Evolutionary conservation across 2,329 filamentous ascomycete species (phyloP).

Genomic region (Monilinia fructigena): DNA sequence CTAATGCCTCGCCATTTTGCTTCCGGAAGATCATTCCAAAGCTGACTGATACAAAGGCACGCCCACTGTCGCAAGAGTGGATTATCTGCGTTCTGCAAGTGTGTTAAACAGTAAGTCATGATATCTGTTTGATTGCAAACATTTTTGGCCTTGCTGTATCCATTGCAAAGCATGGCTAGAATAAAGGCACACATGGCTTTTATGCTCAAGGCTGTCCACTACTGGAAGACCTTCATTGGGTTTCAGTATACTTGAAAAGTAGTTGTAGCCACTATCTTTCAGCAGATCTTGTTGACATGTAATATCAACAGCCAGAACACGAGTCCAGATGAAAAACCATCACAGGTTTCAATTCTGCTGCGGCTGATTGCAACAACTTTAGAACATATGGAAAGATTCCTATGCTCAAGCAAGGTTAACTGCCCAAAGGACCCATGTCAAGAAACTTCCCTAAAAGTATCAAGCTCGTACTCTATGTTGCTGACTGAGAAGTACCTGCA

Average conservation of each 20-base stretch:
- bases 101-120: slow-evolving; percentile 80
- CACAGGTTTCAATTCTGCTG: slow-evolving; percentile 89
- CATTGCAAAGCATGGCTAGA: slow-evolving; percentile 93
- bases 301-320: slow-evolving; percentile 91
- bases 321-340: slow-evolving; percentile 99
- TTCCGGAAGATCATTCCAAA: slow-evolving; percentile 88
- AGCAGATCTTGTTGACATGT: slow-evolving; percentile 90
- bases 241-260: slow-evolving; percentile 91
- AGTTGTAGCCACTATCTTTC: slow-evolving; percentile 95
- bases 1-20: slow-evolving; percentile 96
- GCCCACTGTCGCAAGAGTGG: slow-evolving; percentile 91
- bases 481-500: slow-evolving; percentile 94
- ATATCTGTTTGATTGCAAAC: slow-evolving; percentile 90
- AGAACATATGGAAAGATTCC: slow-evolving; percentile 99
- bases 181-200: slow-evolving; percentile 98
- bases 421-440: slow-evolving; percentile 95
- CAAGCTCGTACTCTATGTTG: slow-evolving; percentile 87
- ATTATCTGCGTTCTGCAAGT: slow-evolving; percentile 83
- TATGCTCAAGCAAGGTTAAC: slow-evolving; percentile 97
- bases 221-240: slow-evolving; percentile 80
- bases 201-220: slow-evolving; percentile 86
- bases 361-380: slow-evolving; percentile 92
- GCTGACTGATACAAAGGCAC: slow-evolving; percentile 89
- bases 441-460: slow-evolving; percentile 91
- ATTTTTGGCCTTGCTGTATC: slow-evolving; percentile 85